A percentile compares a stretch with the other conserved stretches of the same genome.
These are phyloP conservation scores for Phalaenopsis equestris DNA, from an alignment of 106 monocot species.

Conservation along the genomic window DNA sequence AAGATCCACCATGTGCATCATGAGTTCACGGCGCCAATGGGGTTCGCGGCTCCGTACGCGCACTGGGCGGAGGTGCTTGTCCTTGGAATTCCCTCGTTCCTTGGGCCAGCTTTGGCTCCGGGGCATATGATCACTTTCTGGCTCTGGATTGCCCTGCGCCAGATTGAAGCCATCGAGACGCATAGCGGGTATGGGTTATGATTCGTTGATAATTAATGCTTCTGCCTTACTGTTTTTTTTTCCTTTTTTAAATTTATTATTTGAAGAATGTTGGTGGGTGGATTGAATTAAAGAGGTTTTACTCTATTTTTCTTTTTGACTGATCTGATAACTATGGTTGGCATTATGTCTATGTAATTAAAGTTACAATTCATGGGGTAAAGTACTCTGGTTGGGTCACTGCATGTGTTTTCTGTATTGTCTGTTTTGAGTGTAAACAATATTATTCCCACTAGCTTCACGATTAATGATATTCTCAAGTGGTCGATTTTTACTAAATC, in stretches of 20 bases:
- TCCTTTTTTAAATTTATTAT: neutral
- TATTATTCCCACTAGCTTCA: neutral
- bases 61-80: constrained; percentile 88
- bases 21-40: constrained; percentile 85
- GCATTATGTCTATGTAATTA: neutral
- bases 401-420: neutral
- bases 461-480: neutral
- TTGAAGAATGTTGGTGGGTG: neutral
- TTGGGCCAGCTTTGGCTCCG: constrained; percentile 70
- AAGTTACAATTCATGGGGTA: neutral
- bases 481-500: neutral
- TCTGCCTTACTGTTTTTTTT: neutral
- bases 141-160: constrained; percentile 78
- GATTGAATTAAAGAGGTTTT: neutral
- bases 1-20: constrained; percentile 88
- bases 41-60: constrained; percentile 87
- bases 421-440: neutral
- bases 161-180: constrained; percentile 82
- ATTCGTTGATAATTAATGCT: neutral
- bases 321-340: neutral
- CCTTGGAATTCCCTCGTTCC: constrained; percentile 79
- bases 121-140: constrained; percentile 88
- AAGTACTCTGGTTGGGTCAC: neutral
- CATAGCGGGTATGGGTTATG: constrained; percentile 61
- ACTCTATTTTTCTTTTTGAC: neutral